Evolutionary conservation across 2,329 filamentous ascomycete species (phyloP).

Genomic region (Colletotrichum cordylinicola): DNA sequence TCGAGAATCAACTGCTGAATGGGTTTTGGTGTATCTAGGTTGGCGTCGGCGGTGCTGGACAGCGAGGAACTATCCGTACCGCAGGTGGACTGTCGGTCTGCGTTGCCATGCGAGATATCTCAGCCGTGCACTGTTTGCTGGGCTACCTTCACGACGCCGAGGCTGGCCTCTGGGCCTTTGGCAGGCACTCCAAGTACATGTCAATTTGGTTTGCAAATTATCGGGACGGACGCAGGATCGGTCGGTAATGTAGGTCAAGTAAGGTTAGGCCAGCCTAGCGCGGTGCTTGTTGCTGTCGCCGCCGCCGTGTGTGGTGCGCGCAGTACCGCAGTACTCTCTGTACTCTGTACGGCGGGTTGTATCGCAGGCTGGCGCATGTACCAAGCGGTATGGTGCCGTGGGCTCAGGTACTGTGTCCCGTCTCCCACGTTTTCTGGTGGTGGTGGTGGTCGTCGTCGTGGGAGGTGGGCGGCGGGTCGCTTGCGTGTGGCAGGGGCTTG

Average conservation of each 20-base stretch:
- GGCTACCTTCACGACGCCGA: neutral
- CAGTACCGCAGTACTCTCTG: neutral
- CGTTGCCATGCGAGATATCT: neutral
- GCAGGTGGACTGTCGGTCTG: neutral
- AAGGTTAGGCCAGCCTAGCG: slow-evolving; percentile 10
- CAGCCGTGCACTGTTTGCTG: neutral
- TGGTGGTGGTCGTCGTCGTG: neutral
- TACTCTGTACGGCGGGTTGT: neutral
- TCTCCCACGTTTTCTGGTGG: slow-evolving; percentile 7
- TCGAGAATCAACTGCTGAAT: neutral
- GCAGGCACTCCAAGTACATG: neutral
- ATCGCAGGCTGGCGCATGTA: neutral
- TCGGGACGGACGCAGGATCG: slow-evolving; percentile 14
- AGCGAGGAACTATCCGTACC: neutral
- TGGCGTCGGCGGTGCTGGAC: neutral
- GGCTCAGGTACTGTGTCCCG: neutral
- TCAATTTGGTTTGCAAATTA: neutral
- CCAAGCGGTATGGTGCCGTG: neutral
- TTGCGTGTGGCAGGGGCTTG: slow-evolving; percentile 2
- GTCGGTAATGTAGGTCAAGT: slow-evolving; percentile 10
- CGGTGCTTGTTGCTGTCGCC: neutral
- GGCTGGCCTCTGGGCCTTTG: neutral
- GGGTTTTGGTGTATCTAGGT: neutral
- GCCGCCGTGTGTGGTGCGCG: neutral
- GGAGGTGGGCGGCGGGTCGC: neutral